Evolutionary conservation across 1,284 basidiomycete genomes (phyloP).

Genomic region (Fomitopsis pinicola): DNA sequence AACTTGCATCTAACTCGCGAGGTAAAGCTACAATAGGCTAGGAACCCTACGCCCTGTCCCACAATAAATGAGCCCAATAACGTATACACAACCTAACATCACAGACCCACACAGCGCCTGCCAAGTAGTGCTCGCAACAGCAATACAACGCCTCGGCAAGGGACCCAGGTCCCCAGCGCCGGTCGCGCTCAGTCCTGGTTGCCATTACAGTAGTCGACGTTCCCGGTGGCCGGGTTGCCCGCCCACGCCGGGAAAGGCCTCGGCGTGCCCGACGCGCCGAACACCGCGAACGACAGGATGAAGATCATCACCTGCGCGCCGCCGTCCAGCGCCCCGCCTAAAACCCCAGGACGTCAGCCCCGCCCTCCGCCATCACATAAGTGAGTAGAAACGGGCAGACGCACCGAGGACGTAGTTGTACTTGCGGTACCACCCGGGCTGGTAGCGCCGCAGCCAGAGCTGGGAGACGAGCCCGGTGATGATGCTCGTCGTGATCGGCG

Average conservation of each 20-base stretch:
- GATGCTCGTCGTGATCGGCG: constrained; percentile 43
- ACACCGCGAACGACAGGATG: constrained; percentile 64
- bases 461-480: constrained; percentile 56
- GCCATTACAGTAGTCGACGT: constrained; percentile 57
- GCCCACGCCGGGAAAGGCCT: constrained; percentile 55
- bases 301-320: constrained; percentile 68
- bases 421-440: constrained; percentile 52
- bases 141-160: background rate
- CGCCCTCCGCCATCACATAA: background rate
- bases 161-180: no score
- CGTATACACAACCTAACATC: background rate
- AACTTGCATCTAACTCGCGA: background rate
- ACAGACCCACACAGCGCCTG: background rate
- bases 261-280: constrained; percentile 52
- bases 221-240: constrained; percentile 48
- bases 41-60: background rate
- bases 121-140: background rate
- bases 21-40: background rate
- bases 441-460: constrained; percentile 51
- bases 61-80: background rate
- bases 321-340: constrained; percentile 55
- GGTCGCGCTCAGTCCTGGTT: constrained; percentile 25
- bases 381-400: background rate
- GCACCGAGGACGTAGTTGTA: constrained; percentile 64
- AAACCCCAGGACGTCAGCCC: background rate